Conservation (phyloP, 2,329 filamentous ascomycete species). For the Hyphodiscus sp. region DNA sequence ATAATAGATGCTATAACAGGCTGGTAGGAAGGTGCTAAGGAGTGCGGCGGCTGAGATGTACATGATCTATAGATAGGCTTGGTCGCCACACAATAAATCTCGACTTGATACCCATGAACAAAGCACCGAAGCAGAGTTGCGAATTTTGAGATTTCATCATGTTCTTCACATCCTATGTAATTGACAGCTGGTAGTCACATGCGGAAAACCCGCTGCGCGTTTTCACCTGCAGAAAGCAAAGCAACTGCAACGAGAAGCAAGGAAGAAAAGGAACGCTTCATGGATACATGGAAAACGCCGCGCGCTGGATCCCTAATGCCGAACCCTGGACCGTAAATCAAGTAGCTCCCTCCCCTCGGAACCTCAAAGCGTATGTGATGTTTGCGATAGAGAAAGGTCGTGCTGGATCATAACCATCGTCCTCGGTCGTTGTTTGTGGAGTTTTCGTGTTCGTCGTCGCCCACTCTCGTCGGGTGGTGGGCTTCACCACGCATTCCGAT, state of each 20-base stretch:
- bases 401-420: constrained; percentile 21
- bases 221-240: constrained; percentile 3
- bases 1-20: neutral
- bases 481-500: constrained; percentile 77
- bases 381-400: constrained; percentile 19
- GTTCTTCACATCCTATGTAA: neutral
- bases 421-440: constrained; percentile 35
- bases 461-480: constrained; percentile 13
- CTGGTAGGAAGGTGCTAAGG: neutral
- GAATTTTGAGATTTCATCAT: neutral
- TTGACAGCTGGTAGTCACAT: constrained; percentile 1
- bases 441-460: constrained; percentile 34
- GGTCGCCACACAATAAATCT: neutral
- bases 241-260: neutral
- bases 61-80: neutral
- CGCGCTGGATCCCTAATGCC: constrained; percentile 5
- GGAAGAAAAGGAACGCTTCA: constrained; percentile 15
- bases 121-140: no score
- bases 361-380: constrained; percentile 21
- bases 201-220: constrained; percentile 7
- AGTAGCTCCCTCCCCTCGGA: constrained; percentile 7
- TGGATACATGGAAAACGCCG: constrained; percentile 6
- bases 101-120: neutral
- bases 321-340: constrained; percentile 8
- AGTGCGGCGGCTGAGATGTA: neutral